Evolutionary conservation across 129 eudicot genomes (phyloP), one percentile per base, ranked within the genome.

Genomic region (Chrysanthemum makinoi): DNA sequence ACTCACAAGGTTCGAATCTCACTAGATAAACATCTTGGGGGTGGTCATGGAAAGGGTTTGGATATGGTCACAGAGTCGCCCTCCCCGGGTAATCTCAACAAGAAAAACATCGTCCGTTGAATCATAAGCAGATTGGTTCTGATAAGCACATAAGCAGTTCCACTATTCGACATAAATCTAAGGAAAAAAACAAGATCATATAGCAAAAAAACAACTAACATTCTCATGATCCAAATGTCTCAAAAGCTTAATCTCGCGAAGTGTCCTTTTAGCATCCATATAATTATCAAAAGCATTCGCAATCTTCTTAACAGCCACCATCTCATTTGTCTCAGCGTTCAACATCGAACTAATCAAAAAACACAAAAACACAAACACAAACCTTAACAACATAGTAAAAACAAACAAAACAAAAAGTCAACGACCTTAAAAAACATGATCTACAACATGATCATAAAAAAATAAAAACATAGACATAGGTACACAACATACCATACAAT

Each of bases 221-320:
- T 91, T 91, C 64, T 91, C 97, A 51, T 91, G 97, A 77, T 91
- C 97, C 84, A 91, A 72, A 59, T 91, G 96, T 28, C 97, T 85
- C 62, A 91, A 88, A 61, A 91, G 88, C 81, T 91, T 91, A 51
- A 91, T 91, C 87, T 91, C 97, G 9, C 97, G 81, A 79, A 91
- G 86, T 3, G 97, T 91, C 70, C 97, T 81, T 84, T 91, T 91
- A 0, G 97, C 97, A 66, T 91, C 97, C 95, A 88, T 88, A 72
- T 84, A 88, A 76, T 88, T 91, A 76, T 88, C 96, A 6, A 91
- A 91, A 74, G 97, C 96, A 80, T 88, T 91, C 0, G 92, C 96
- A 44, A 91, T 91, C 86, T 88, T 91, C 86, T 91, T 91, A 15
- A 91, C 81, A 65, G 97, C 97, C 75, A 91, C 96, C 88, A 86